A percentile compares a stretch with the other conserved stretches of the same genome.
Conservation (phyloP, 257 asterid species). For the Ophiorrhiza pumila region DNA sequence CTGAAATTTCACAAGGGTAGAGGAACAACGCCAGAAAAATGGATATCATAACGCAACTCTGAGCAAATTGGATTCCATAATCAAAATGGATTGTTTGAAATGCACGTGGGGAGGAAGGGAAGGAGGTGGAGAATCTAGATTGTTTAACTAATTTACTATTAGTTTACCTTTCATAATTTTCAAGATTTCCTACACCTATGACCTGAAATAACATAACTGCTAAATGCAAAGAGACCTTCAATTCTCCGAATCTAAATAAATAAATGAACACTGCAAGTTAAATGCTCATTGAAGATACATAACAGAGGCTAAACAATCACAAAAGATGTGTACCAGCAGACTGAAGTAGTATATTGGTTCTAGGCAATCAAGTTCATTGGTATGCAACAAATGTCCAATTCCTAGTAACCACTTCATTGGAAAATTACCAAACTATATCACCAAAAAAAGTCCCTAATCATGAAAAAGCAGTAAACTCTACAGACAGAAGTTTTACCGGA, state of each 20-base stretch:
- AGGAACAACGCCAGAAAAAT: background rate
- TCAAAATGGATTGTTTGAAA: background rate
- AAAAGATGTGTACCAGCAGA: background rate
- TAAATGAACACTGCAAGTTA: background rate
- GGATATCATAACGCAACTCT: background rate
- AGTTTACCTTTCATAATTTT: background rate
- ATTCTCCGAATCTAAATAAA: background rate
- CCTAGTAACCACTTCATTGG: background rate
- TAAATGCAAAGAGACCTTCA: background rate
- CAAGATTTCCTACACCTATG: background rate
- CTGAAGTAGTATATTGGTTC: background rate
- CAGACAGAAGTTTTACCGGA: too few relatives aligned
- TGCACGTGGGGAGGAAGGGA: background rate
- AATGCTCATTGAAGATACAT: background rate
- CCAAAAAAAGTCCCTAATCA: background rate
- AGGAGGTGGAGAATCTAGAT: background rate
- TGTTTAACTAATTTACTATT: background rate
- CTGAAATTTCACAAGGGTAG: background rate
- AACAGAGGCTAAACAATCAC: too few relatives aligned
- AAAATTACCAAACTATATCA: background rate
- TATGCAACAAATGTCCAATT: background rate
- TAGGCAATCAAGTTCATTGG: background rate
- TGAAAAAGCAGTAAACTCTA: background rate
- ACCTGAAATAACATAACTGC: background rate
- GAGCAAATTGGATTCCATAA: background rate